Evolutionary conservation across 1,139 yeast species (phyloP), one percentile per base, ranked within the genome.

Genomic region (Suhomyces coccinellae): DNA sequence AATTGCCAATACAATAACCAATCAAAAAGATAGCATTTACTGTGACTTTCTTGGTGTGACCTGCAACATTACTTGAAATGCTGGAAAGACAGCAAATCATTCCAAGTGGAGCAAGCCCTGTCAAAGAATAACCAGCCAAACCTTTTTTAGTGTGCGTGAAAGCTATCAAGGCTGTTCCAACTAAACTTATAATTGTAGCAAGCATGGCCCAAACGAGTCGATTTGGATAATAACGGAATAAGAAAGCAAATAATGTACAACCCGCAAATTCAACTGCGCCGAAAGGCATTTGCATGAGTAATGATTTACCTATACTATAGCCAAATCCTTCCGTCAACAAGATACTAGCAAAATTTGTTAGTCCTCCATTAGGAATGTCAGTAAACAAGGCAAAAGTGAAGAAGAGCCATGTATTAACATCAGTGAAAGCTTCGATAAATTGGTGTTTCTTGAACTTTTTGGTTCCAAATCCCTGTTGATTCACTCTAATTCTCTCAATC

Each of bases 1-100:
- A 67, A 52, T 85, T 85, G 24, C 93, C 89, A 24, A 78, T 76
- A 54, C 87, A 81, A 56, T 81, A 84, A 1, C 82, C 85, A 45
- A 84, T 69, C 62, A 85, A 74, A 33, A 76, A 74, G 27, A 81
- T 57, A 1, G 86, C 86, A 59, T 79, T 82, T 26, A 79, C 77
- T 6, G 82, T 77, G 39, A 79, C 65, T 59, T 83, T 80, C 62
- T 85, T 85, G 14, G 89, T 83, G 55, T 81, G 82, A 15, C 93
- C 93, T 3, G 89, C 85, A 9, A 82, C 78, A 56, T 85, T 85
- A 3, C 82, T 71, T 12, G 81, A 66, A 41, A 82, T 67, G 43
- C 71, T 62, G 16, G 80, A 66, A 49, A 80, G 65, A 29, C 73
- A 56, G 52, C 80, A 79, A 31, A 80, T 74, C 45, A 73, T 72